Percentiles rank a stretch among this genome's conserved stretches.
Conservation (phyloP, 164 flowering plant genomes). For the Pachysandra terminalis region DNA sequence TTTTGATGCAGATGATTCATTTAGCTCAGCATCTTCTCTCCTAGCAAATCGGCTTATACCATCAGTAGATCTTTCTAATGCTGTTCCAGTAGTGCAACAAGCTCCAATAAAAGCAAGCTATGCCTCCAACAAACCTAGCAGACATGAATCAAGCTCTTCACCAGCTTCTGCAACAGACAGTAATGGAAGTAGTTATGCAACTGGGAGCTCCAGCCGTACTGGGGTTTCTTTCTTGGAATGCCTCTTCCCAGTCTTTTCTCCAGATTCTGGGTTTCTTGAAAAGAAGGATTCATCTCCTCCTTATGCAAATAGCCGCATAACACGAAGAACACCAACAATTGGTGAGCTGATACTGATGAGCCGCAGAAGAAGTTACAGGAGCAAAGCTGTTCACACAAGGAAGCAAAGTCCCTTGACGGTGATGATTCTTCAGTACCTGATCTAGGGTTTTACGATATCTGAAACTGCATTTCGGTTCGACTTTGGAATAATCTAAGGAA, state of each 20-base stretch:
- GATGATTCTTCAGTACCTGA: conserved; percentile 17
- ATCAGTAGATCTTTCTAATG: conserved; percentile 25
- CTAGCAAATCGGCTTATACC: conserved; percentile 39
- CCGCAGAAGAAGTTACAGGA: conserved; percentile 48
- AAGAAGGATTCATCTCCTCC: conserved; percentile 18
- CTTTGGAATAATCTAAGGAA: too few relatives aligned
- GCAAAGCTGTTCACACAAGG: conserved; percentile 39
- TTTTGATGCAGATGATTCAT: conserved; percentile 31
- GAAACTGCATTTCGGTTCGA: background rate
- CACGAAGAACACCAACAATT: conserved; percentile 53
- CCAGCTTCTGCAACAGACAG: conserved; percentile 40
- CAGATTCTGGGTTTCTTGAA: conserved; percentile 37
- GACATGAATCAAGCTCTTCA: conserved; percentile 17
- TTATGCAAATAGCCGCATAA: conserved; percentile 17
- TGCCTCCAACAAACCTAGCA: conserved; percentile 10
- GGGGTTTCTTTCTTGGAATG: conserved; percentile 59
- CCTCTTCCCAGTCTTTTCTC: conserved; percentile 57
- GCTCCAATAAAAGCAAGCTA: background rate
- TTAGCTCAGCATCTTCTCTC: conserved; percentile 36
- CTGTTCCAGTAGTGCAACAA: conserved; percentile 33
- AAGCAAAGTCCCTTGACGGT: conserved; percentile 38
- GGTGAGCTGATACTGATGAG: conserved; percentile 83
- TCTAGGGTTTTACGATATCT: too few relatives aligned
- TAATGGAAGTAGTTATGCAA: conserved; percentile 42
- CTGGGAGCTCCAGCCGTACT: conserved; percentile 39